These are phyloP conservation scores for Zopfia rhizophila DNA, from an alignment of 2,329 filamentous ascomycete genomes.

Conservation along the genomic window DNA sequence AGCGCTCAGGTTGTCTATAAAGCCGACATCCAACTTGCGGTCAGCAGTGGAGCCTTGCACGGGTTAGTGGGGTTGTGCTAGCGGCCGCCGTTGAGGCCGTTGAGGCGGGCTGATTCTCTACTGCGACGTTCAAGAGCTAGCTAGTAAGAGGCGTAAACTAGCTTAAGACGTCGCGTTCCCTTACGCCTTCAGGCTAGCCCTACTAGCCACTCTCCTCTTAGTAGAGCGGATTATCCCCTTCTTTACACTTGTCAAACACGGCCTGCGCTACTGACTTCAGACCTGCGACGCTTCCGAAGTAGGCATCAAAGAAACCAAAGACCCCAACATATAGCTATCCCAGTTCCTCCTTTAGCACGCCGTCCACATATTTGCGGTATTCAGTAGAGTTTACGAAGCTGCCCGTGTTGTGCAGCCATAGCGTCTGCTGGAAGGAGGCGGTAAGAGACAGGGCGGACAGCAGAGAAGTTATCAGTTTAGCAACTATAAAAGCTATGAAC, in stretches of 20 bases:
- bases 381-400: slow-evolving; percentile 13
- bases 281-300: slow-evolving; percentile 7
- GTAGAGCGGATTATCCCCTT: slow-evolving; percentile 10
- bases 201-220: slow-evolving; percentile 10
- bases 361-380: slow-evolving; percentile 9
- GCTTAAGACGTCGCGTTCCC: too few species aligned
- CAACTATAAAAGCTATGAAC: slow-evolving; percentile 3
- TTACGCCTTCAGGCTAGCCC: too few species aligned
- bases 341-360: slow-evolving; percentile 12
- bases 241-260: slow-evolving; percentile 12
- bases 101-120: too few species aligned
- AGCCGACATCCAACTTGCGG: too few species aligned
- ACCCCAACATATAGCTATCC: slow-evolving; percentile 26
- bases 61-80: too few species aligned
- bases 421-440: slow-evolving; percentile 7
- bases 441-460: slow-evolving; percentile 2
- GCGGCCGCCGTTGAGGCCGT: too few species aligned
- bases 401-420: slow-evolving; percentile 8
- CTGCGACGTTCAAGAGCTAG: too few species aligned
- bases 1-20: too few species aligned
- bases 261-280: slow-evolving; percentile 4
- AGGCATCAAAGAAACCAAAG: slow-evolving; percentile 34
- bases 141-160: too few species aligned
- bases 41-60: too few species aligned
- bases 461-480: not conserved